phyloP scores from a whole-genome alignment of 345 rosid genomes.

The Camelina neglecta region DNA sequence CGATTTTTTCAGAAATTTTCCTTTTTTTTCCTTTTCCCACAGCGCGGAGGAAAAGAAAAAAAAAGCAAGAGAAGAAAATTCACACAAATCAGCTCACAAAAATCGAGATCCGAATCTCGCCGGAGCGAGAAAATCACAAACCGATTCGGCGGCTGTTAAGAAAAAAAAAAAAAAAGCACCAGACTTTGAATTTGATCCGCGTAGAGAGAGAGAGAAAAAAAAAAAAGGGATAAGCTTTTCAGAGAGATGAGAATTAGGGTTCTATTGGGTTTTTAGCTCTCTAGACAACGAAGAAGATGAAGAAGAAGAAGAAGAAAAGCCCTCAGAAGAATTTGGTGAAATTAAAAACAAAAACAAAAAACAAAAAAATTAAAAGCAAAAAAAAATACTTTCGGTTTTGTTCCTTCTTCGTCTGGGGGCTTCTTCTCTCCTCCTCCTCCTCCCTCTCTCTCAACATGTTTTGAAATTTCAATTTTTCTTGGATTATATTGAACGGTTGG shows the following conservation, averaged over 20 bases:
- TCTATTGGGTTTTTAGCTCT: conserved; percentile 39
- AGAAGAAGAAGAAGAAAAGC: conserved; percentile 38
- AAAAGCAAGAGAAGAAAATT: conserved; percentile 21
- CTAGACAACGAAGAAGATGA: conserved; percentile 37
- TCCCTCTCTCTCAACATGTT: conserved; percentile 84
- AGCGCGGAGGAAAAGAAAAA: conserved; percentile 19
- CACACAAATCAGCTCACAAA: conserved; percentile 42
- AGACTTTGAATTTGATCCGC: conserved; percentile 47
- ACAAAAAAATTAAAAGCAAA: conserved; percentile 2
- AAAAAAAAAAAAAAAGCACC: conserved; percentile 36
- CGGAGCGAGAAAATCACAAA: conserved; percentile 37
- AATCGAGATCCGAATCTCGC: conserved; percentile 54
- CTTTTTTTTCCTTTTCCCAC: conserved; percentile 10
- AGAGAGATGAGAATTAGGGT: conserved; percentile 34
- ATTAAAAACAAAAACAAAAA: conserved; percentile 19
- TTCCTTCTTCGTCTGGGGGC: conserved; percentile 40
- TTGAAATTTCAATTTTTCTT: conserved; percentile 85
- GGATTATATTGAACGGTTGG: conserved; percentile 66
- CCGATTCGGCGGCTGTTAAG: conserved; percentile 42
- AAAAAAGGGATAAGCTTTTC: conserved; percentile 27
- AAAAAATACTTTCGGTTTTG: conserved; percentile 41
- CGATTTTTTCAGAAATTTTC: conserved; percentile 31
- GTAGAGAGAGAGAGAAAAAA: neutral
- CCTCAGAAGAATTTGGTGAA: conserved; percentile 20
- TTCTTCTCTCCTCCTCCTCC: conserved; percentile 66